Evolutionary conservation across 2,329 filamentous ascomycete species (phyloP), one percentile per base, ranked within the genome.

Genomic region (Trichoderma sp.): DNA sequence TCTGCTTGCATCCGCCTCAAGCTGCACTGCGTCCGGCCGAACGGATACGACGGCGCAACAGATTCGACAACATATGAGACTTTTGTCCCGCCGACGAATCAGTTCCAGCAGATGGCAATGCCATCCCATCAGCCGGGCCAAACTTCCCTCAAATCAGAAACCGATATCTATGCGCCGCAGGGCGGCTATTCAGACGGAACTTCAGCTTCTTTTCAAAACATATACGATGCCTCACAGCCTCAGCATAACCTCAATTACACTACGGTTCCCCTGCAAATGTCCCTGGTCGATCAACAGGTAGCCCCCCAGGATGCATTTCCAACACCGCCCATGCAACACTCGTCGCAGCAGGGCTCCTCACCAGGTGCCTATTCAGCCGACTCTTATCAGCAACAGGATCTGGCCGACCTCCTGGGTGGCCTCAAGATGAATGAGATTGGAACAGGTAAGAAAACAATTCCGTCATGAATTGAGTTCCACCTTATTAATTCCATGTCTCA

Each of bases 1-100:
- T 95, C 93, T 47, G 92, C 95, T 43, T 99, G 94, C 76, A 90
- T 93, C 68, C 88, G 94, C 56, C 82, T 98, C 68, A 98, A 97
- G 80, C 85, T 97, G 66, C 91, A 95, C 72, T 98, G 95, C 76
- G 89, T 97, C 28, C 92, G 93, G 52, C 95, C 94, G 4, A 93
- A 92, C 64, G 89, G 93, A 66, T 88, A 84, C 70, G 86, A 88
- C 68, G 78, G 80, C 56, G 76, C 82, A 30, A 77, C 72, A 65
- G 76, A 78, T 67, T 71, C 75, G 59, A 74, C 71, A 43, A 69
- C 73, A 44, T 75, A 76, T 48, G 75, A 77, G 30, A 54, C 74
- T 6, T 68, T 76, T 26, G 70, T 77, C 66, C 71, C 72, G 57
- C 63, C 74, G 24, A 69, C 73, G 14, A 73, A 74, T 34, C 74